Percentiles rank a stretch among this genome's conserved stretches.
These are phyloP conservation scores for Aspergillus olivimuriae DNA, from an alignment of 495 filamentous ascomycete species.

Conservation along the genomic window DNA sequence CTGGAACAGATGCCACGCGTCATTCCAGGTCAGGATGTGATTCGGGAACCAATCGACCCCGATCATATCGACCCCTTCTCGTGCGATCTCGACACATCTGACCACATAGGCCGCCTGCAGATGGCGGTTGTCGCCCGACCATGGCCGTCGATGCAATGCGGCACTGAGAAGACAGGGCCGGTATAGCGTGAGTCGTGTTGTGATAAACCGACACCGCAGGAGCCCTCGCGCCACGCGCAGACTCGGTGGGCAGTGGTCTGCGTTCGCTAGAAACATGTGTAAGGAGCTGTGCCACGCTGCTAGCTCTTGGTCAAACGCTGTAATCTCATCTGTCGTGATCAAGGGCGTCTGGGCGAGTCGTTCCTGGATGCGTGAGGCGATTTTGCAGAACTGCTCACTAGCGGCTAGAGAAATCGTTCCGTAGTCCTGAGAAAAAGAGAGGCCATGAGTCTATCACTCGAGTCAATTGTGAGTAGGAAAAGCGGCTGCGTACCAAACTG, in stretches of 20 bases:
- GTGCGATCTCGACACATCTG: background rate
- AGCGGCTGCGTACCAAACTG: background rate
- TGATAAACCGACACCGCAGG: slow-evolving; percentile 2
- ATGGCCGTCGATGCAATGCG: background rate
- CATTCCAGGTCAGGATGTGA: slow-evolving; percentile 2
- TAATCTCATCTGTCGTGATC: background rate
- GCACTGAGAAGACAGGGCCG: slow-evolving; percentile 2
- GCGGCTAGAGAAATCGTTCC: slow-evolving; percentile 1
- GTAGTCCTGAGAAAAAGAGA: background rate
- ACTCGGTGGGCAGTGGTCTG: background rate
- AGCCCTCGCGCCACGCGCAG: background rate
- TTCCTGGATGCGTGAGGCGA: background rate
- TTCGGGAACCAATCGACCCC: slow-evolving; percentile 1
- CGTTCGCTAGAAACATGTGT: slow-evolving; percentile 2
- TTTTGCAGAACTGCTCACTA: slow-evolving; percentile 2
- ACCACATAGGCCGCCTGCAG: no score
- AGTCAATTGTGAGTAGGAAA: background rate
- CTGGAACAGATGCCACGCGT: slow-evolving; percentile 4
- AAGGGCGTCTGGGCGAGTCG: slow-evolving; percentile 1
- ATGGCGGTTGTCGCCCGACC: background rate
- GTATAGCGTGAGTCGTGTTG: slow-evolving; percentile 1
- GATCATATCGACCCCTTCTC: background rate
- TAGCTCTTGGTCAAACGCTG: background rate
- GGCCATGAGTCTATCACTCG: background rate
- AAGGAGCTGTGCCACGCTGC: background rate